Conservation (phyloP, 2,329 filamentous ascomycete genomes). For the Alternaria conjuncta region DNA sequence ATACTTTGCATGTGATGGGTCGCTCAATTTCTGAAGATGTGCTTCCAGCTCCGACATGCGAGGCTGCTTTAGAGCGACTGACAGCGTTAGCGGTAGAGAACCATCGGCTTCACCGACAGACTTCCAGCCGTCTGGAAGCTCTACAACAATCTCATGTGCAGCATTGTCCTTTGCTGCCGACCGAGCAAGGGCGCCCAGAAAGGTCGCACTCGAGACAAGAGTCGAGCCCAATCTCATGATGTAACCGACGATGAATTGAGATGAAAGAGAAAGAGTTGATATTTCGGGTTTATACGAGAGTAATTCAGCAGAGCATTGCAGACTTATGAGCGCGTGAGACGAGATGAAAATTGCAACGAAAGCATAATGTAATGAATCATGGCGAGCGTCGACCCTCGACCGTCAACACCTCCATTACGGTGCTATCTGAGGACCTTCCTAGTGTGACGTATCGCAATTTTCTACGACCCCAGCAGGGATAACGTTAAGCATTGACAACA, state of each 20-base stretch:
- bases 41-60: not conserved
- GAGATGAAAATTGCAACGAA: not conserved
- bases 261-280: not conserved
- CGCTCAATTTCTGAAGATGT: not conserved
- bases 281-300: not conserved
- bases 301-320: not conserved
- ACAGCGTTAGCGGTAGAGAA: not conserved
- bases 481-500: not conserved
- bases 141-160: not conserved
- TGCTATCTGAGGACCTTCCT: not conserved
- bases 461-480: not conserved
- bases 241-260: not conserved
- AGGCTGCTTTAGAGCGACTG: not conserved
- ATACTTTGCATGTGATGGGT: not conserved
- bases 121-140: not conserved
- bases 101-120: not conserved
- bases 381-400: not conserved
- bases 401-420: not conserved
- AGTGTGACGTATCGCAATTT: not conserved
- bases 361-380: not conserved
- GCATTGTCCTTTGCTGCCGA: not conserved
- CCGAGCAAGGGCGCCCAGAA: not conserved
- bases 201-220: not conserved
- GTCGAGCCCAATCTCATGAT: not conserved
- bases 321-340: not conserved